A percentile compares a stretch with the other conserved stretches of the same genome.
phyloP scores from a whole-genome alignment of 192 early-diverging fungal genomes.

The Phlyctochytrium bullatum region DNA sequence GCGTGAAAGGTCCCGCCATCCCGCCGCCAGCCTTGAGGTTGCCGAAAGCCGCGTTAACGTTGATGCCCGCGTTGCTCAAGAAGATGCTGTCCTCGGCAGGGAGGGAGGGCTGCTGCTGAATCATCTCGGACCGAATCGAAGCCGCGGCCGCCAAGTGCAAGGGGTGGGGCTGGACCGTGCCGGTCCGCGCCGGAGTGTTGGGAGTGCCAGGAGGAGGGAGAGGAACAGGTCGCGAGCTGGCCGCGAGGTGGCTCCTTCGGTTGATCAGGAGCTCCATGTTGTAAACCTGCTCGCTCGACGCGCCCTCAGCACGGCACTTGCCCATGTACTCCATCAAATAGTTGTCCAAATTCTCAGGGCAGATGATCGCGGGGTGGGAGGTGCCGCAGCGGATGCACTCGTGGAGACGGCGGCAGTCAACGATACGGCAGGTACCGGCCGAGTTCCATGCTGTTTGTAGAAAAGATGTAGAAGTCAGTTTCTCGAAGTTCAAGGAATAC shows the following conservation, averaged over 20 bases:
- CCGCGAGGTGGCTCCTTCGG: conserved; percentile 7
- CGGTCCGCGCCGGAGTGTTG: background rate
- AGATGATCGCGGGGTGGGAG: conserved; percentile 30
- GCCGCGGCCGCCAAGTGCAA: conserved; percentile 5
- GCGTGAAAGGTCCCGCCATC: background rate
- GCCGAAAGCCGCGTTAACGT: background rate
- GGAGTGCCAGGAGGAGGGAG: background rate
- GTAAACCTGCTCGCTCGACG: conserved; percentile 13
- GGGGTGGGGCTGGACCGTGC: background rate
- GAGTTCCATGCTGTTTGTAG: conserved; percentile 33
- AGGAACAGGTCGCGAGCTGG: background rate
- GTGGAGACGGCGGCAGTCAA: conserved; percentile 31
- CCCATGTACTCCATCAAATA: conserved; percentile 26
- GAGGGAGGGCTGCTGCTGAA: background rate
- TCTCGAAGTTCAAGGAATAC: background rate
- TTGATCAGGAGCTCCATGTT: conserved; percentile 25
- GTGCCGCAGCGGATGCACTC: conserved; percentile 34
- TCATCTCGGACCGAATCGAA: background rate
- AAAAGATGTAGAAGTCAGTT: conserved; percentile 1
- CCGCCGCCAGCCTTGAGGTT: background rate
- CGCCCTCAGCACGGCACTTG: conserved; percentile 23
- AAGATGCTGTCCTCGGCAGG: too few species aligned
- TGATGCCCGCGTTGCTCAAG: background rate
- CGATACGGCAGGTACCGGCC: conserved; percentile 28
- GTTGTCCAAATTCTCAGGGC: conserved; percentile 32